Evolutionary conservation across 805 yeast genomes (phyloP).

Genomic region (Isabelozyma gotoi): DNA sequence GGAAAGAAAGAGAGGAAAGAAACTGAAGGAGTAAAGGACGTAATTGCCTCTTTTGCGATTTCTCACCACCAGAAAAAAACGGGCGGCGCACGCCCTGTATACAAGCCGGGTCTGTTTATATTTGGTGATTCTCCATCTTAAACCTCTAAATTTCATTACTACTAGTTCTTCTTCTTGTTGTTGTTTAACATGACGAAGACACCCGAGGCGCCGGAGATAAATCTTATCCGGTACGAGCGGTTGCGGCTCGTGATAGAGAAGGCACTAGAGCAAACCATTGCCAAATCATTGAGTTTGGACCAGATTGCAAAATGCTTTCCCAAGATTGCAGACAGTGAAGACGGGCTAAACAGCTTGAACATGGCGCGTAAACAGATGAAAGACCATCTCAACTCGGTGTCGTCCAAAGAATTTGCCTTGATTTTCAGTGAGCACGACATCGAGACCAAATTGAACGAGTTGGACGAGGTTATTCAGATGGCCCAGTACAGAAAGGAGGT

Average conservation of each 20-base stretch:
- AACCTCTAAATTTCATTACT: too few species aligned
- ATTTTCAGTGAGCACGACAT: conserved; percentile 51
- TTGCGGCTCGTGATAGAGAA: conserved; percentile 49
- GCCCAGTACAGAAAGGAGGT: conserved; percentile 33
- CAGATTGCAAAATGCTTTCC: conserved; percentile 58
- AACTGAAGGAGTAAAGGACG: too few species aligned
- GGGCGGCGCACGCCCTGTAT: not conserved
- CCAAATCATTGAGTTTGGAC: conserved; percentile 48
- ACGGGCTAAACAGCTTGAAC: conserved; percentile 44
- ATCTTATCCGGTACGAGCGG: conserved; percentile 45
- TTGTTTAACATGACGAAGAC: conserved; percentile 1
- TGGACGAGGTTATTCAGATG: conserved; percentile 46
- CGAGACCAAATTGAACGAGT: conserved; percentile 41
- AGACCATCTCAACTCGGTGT: conserved; percentile 50
- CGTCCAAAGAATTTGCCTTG: conserved; percentile 52
- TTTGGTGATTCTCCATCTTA: too few species aligned
- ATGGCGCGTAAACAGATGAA: conserved; percentile 53
- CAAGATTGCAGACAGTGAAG: conserved; percentile 42
- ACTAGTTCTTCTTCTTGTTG: too few species aligned
- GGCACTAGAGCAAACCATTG: conserved; percentile 55
- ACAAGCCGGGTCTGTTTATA: too few species aligned
- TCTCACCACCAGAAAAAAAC: not conserved
- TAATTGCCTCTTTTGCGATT: not conserved
- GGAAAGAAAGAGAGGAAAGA: too few species aligned
- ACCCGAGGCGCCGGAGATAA: not conserved